A percentile compares a stretch with the other conserved stretches of the same genome.
Evolutionary conservation across 352 stramenopile genomes (phyloP).

Genomic region (Phytophthora meadii): DNA sequence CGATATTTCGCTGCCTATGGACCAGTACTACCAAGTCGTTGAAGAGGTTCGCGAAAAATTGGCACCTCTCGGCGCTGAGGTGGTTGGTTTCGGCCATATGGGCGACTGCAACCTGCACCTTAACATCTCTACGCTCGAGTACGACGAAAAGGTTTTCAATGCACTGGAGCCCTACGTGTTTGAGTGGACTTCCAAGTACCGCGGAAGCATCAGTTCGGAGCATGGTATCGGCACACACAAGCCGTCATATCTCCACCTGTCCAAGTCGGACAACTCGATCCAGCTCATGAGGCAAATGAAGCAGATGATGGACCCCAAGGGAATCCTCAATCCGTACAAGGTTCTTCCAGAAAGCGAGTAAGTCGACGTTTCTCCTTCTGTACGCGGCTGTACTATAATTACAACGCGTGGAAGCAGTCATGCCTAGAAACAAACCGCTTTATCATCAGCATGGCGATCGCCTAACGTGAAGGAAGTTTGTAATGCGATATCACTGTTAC

Average conservation of each 20-base stretch:
- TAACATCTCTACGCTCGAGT: constrained; percentile 90
- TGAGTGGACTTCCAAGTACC: constrained; percentile 79
- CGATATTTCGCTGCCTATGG: constrained; percentile 94
- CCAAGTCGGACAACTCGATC: constrained; percentile 87
- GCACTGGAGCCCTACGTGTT: constrained; percentile 83
- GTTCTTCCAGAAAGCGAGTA: constrained; percentile 61
- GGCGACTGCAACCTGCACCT: constrained; percentile 98
- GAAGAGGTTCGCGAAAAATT: constrained; percentile 78
- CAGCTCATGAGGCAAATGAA: constrained; percentile 95
- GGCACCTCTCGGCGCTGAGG: constrained; percentile 47
- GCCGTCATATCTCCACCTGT: constrained; percentile 81
- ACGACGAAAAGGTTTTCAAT: constrained; percentile 72
- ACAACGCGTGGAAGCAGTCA: not conserved
- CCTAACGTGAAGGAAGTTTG: not conserved
- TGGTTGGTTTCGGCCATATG: constrained; percentile 94
- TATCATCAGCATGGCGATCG: not conserved
- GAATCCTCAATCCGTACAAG: constrained; percentile 98
- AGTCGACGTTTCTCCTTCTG: not conserved
- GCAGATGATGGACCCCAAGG: constrained; percentile 93
- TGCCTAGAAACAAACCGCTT: not conserved
- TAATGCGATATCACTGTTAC: constrained; percentile 2
- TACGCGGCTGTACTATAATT: not conserved
- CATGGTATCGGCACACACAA: constrained; percentile 98
- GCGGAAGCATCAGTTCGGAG: constrained; percentile 97
- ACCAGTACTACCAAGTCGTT: constrained; percentile 92